These are phyloP conservation scores for Cladosporium sp. DNA, from an alignment of 2,329 filamentous ascomycete genomes.

Conservation along the genomic window DNA sequence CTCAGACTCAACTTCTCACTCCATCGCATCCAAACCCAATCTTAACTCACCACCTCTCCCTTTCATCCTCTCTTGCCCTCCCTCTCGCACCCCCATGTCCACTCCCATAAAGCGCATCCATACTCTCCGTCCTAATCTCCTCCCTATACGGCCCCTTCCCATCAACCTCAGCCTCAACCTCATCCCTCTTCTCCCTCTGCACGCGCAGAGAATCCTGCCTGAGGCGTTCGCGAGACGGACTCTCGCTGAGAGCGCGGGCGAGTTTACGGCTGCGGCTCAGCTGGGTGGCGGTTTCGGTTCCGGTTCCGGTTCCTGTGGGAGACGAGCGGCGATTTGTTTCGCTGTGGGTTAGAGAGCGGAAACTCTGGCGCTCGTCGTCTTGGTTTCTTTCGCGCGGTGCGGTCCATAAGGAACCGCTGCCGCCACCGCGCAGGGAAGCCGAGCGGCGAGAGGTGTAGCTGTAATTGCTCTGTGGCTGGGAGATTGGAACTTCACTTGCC, in stretches of 20 bases:
- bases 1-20: too few species aligned
- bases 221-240: slow-evolving; percentile 25
- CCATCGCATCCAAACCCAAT: too few species aligned
- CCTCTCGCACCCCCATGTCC: slow-evolving; percentile 1
- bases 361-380: slow-evolving; percentile 2
- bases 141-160: slow-evolving; percentile 20
- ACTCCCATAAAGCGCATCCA: slow-evolving; percentile 14
- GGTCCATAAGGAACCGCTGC: background rate
- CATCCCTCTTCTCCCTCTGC: slow-evolving; percentile 3
- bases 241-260: slow-evolving; percentile 24
- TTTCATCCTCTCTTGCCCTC: slow-evolving; percentile 1
- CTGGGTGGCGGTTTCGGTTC: slow-evolving; percentile 14
- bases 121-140: slow-evolving; percentile 15
- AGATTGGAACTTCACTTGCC: background rate
- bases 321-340: background rate
- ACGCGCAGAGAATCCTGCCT: background rate
- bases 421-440: background rate
- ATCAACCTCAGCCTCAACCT: slow-evolving; percentile 9
- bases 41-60: slow-evolving; percentile 3
- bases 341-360: background rate
- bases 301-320: too few species aligned
- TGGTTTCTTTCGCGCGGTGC: background rate
- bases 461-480: background rate
- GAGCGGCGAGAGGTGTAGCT: background rate
- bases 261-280: slow-evolving; percentile 14